Conservation (phyloP, 2,329 filamentous ascomycete genomes). For the Cercospora nicotianae region DNA sequence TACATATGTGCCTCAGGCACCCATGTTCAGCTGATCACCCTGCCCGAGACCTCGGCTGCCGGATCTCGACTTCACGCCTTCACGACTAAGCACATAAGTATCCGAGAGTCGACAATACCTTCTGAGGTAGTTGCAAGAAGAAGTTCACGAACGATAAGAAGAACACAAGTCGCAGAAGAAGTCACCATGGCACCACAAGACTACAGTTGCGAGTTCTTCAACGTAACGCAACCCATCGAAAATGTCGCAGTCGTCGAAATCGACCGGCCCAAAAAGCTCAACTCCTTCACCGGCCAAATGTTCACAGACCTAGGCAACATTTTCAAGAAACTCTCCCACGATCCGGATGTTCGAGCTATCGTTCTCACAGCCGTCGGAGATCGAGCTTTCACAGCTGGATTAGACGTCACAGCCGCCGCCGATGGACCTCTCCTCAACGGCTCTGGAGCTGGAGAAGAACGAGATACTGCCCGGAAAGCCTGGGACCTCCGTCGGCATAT, state of each 20-base stretch:
- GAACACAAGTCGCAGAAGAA: neutral
- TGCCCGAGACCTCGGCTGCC: neutral
- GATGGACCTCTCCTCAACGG: slow-evolving; percentile 19
- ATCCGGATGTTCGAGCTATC: slow-evolving; percentile 71
- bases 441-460: slow-evolving; percentile 5
- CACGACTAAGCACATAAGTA: neutral
- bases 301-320: slow-evolving; percentile 77
- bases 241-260: slow-evolving; percentile 86
- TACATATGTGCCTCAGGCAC: neutral
- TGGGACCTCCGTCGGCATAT: slow-evolving; percentile 64
- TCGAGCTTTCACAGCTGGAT: slow-evolving; percentile 73
- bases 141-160: neutral
- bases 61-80: neutral
- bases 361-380: slow-evolving; percentile 79
- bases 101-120: neutral
- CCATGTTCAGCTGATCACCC: neutral
- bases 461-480: slow-evolving; percentile 36
- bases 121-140: neutral
- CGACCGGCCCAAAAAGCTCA: slow-evolving; percentile 81
- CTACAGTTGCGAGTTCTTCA: slow-evolving; percentile 27
- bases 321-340: slow-evolving; percentile 70
- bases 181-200: slow-evolving; percentile 22
- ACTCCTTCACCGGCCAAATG: slow-evolving; percentile 71
- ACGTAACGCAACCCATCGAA: slow-evolving; percentile 64
- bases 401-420: slow-evolving; percentile 55